phyloP scores from a whole-genome alignment of 2,329 filamentous ascomycete genomes.

The Alternaria tenuissima region DNA sequence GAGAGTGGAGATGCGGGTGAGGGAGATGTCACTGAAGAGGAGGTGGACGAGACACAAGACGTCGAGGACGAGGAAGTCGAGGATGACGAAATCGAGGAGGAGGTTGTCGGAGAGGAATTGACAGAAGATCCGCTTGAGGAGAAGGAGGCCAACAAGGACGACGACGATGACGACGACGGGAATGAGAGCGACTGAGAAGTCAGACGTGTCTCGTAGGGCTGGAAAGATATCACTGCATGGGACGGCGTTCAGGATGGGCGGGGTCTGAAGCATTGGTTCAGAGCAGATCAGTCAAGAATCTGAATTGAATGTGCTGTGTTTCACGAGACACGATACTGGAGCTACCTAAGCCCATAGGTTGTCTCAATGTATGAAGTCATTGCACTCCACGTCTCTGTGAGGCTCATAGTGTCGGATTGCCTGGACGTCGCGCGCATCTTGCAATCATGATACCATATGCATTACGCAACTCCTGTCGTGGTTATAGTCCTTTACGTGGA shows the following conservation, averaged over 20 bases:
- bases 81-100: slow-evolving; percentile 64
- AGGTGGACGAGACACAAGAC: slow-evolving; percentile 53
- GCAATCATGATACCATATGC: neutral
- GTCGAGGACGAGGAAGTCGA: slow-evolving; percentile 61
- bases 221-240: slow-evolving; percentile 33
- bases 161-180: slow-evolving; percentile 64
- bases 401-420: neutral
- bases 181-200: slow-evolving; percentile 53
- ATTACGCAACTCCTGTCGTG: neutral
- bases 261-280: neutral
- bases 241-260: slow-evolving; percentile 33
- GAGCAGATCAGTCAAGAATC: neutral
- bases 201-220: neutral
- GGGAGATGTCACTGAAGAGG: slow-evolving; percentile 49
- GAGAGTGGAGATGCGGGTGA: slow-evolving; percentile 48
- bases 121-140: slow-evolving; percentile 56
- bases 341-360: neutral
- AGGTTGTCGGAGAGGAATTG: slow-evolving; percentile 61
- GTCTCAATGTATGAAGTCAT: neutral
- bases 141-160: slow-evolving; percentile 54
- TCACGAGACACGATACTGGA: neutral
- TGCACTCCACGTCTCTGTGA: neutral
- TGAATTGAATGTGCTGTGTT: neutral
- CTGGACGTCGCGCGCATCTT: neutral
- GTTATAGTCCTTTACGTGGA: neutral